These are phyloP conservation scores for Albatrellus sp. DNA, from an alignment of 1,284 basidiomycete species.

Conservation along the genomic window DNA sequence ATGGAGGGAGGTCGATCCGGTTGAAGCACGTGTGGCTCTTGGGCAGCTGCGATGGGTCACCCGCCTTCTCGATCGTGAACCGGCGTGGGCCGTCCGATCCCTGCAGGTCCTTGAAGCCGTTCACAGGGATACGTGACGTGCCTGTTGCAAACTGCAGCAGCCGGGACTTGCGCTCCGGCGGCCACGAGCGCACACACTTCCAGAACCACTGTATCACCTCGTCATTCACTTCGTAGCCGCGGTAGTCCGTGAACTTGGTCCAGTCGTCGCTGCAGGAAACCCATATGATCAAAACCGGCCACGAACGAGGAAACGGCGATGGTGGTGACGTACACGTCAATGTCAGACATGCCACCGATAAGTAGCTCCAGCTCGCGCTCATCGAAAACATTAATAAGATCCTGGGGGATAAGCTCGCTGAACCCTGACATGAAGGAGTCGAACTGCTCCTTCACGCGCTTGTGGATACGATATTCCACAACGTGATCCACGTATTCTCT, in stretches of 20 bases:
- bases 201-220: conserved; percentile 99
- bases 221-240: conserved; percentile 77
- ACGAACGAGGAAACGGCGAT: conserved; percentile 1
- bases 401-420: conserved; percentile 89
- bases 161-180: conserved; percentile 89
- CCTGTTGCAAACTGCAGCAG: conserved; percentile 96
- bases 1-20: conserved; percentile 83
- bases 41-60: conserved; percentile 83
- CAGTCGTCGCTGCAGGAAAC: conserved; percentile 57
- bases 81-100: conserved; percentile 92
- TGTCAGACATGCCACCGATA: conserved; percentile 98
- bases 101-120: conserved; percentile 98
- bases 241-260: conserved; percentile 80
- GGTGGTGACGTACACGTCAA: conserved; percentile 70
- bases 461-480: conserved; percentile 90
- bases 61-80: conserved; percentile 94
- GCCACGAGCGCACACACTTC: conserved; percentile 96
- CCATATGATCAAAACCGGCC: background rate
- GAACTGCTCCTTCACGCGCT: conserved; percentile 91
- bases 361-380: conserved; percentile 94
- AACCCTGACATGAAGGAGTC: conserved; percentile 94
- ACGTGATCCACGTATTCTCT: conserved; percentile 95
- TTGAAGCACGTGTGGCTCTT: conserved; percentile 91
- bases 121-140: conserved; percentile 94
- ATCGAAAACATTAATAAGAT: conserved; percentile 95